phyloP scores from a whole-genome alignment of 2,329 filamentous ascomycete genomes.

The Ophiostoma triangulosporum region DNA sequence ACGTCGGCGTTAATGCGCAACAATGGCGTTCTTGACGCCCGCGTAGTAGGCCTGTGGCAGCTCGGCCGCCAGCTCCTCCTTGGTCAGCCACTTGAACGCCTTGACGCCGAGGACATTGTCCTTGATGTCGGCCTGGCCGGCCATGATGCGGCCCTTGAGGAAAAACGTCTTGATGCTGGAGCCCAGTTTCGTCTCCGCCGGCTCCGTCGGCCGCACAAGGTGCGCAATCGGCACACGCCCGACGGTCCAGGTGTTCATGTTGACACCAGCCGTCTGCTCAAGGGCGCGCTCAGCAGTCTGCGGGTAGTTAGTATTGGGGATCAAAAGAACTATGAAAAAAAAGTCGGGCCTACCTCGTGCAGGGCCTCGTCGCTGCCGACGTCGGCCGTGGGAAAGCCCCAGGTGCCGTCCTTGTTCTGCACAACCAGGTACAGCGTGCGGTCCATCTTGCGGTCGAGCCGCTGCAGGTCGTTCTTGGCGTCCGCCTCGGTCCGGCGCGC shows the following conservation, averaged over 20 bases:
- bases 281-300: constrained; percentile 76
- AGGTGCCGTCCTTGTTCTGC: constrained; percentile 53
- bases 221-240: constrained; percentile 83
- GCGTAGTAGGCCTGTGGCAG: constrained; percentile 59
- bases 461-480: constrained; percentile 54
- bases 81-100: constrained; percentile 87
- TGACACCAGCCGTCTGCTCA: constrained; percentile 62
- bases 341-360: constrained; percentile 61
- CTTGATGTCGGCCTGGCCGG: constrained; percentile 75
- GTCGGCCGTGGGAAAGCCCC: constrained; percentile 69
- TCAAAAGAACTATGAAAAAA: not conserved
- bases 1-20: constrained; percentile 42
- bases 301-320: not conserved
- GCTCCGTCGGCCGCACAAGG: constrained; percentile 41
- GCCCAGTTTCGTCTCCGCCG: constrained; percentile 20
- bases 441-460: constrained; percentile 54
- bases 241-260: constrained; percentile 99
- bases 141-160: constrained; percentile 92
- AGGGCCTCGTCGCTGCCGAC: constrained; percentile 61
- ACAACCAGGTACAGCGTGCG: constrained; percentile 82
- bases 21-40: constrained; percentile 70
- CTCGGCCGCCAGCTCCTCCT: constrained; percentile 65
- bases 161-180: constrained; percentile 80
- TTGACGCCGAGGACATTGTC: constrained; percentile 57
- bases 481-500: constrained; percentile 64